These are phyloP conservation scores for Physocladia obscura DNA, from an alignment of 192 early-diverging fungal genomes.

Conservation along the genomic window DNA sequence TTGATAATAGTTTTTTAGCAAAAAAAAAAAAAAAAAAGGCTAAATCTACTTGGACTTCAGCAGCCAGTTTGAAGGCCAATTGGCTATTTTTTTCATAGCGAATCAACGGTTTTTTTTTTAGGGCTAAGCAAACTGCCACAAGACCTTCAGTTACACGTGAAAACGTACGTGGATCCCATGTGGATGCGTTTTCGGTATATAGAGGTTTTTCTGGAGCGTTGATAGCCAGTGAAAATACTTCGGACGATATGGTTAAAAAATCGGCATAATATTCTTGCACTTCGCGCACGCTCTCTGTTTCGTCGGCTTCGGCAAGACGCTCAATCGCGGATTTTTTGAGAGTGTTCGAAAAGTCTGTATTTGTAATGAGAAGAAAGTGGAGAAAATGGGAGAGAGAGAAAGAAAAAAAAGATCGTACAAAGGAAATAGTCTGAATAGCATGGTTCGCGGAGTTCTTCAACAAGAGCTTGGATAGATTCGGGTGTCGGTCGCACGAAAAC, in stretches of 20 bases:
- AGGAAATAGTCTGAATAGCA: conserved; percentile 96
- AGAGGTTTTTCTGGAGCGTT: conserved; percentile 59
- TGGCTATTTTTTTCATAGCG: conserved; percentile 81
- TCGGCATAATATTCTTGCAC: conserved; percentile 97
- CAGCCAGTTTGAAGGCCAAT: conserved; percentile 80
- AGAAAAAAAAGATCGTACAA: conserved; percentile 57
- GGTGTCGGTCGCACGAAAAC: conserved; percentile 86
- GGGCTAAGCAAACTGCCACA: conserved; percentile 69
- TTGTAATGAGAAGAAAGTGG: no score
- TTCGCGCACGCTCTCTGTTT: conserved; percentile 89
- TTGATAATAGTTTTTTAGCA: conserved; percentile 33
- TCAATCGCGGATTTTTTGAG: conserved; percentile 89
- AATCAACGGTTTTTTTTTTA: conserved; percentile 91
- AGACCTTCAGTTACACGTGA: conserved; percentile 78
- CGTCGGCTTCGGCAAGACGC: conserved; percentile 91
- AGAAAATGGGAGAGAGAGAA: neutral
- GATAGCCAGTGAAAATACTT: conserved; percentile 80
- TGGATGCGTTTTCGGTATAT: conserved; percentile 67
- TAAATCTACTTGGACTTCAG: conserved; percentile 70
- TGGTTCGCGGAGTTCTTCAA: conserved; percentile 89
- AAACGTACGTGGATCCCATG: conserved; percentile 81
- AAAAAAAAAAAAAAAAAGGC: neutral
- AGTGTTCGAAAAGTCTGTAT: conserved; percentile 88
- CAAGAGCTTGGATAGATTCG: conserved; percentile 79
- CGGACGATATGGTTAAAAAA: conserved; percentile 78